These are phyloP conservation scores for Andrographis paniculata DNA, from an alignment of 305 asterid species.

Conservation along the genomic window DNA sequence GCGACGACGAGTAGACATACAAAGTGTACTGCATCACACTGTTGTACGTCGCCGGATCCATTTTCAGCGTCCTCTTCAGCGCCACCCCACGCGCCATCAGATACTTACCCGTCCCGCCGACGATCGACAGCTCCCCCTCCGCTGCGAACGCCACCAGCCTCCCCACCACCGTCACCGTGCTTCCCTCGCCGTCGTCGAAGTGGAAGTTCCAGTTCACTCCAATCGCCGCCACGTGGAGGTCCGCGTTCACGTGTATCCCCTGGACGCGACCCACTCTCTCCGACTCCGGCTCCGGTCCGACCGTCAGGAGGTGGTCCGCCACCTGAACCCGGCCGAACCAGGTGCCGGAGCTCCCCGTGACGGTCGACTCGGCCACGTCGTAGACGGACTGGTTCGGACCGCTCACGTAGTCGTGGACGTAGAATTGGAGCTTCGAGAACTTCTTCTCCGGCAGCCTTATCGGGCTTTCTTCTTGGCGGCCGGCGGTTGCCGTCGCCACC, in stretches of 20 bases:
- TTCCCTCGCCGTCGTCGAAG: conserved; percentile 26
- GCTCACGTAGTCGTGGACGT: conserved; percentile 21
- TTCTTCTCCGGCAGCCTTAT: too few species aligned
- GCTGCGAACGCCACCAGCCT: conserved; percentile 15
- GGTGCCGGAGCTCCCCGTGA: conserved; percentile 15
- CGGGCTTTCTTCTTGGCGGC: conserved; percentile 12
- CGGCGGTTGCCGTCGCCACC: too few species aligned
- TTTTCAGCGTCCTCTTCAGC: conserved; percentile 11
- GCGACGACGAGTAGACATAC: conserved; percentile 18
- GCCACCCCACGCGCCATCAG: conserved; percentile 33
- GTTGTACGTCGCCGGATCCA: conserved; percentile 16
- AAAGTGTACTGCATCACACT: conserved; percentile 20
- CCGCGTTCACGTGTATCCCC: conserved; percentile 22
- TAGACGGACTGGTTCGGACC: conserved; percentile 20
- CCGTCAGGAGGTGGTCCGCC: conserved; percentile 17
- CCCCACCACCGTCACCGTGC: conserved; percentile 28
- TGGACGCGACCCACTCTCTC: conserved; percentile 21
- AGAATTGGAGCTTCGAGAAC: conserved; percentile 22
- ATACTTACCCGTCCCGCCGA: conserved; percentile 30
- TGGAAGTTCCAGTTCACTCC: conserved; percentile 20
- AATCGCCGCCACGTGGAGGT: conserved; percentile 15
- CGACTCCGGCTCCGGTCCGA: conserved; percentile 16
- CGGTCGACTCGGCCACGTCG: conserved; percentile 20
- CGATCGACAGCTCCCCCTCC: conserved; percentile 25
- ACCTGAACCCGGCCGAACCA: conserved; percentile 21